Base-by-base conservation (phyloP, 305 asterid genomes). In the Fraxinus baroniana region DNA sequence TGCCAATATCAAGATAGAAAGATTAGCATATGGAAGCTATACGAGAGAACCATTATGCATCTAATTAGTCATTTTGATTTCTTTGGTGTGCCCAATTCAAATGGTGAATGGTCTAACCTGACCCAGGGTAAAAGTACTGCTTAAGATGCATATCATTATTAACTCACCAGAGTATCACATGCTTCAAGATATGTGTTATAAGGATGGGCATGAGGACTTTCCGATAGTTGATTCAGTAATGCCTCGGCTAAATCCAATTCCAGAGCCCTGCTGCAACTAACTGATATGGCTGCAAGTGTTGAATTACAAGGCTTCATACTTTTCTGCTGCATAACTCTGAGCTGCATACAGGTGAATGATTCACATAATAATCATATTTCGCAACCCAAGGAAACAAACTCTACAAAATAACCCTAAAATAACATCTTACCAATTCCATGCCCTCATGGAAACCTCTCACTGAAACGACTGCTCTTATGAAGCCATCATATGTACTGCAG, bases 161-260 rank as follows among this genome's bases (percentile, higher is more conserved):
- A 73, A 89, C 95, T 88, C 85, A 95, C 99, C 91, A 92, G 84
- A 39, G 80, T 78, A 84, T 92, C 91, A 86, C 98, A 95, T 89
- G 97, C 99, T 92, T 90, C 86, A 72, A 95, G 92, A 79, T 89
- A 86, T 84, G 91, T 89, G 88, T 95, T 93, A 91, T 82, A 91
- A 87, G 94, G 91, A 85, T 74, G 80, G 85, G 91, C 80, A 80
- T 74, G 52, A 74, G 76, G 81, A 84, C 84, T 70, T 75, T 82
- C 60, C 39, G 94, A 88, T 55, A 93, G 89, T 85, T 88, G 93
- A 80, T 89, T 84, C 84, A 95, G 85, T 55, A 91, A 90, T 44
- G 78, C 84, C 90, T 92, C 96, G 64, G 99, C 98, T 86, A 91
- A 88, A 89, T 95, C 93, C 85, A 94, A 92, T 83, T 93, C 89